A percentile compares a stretch with the other conserved stretches of the same genome.
Conservation (phyloP, 441 rosid species). For the Erodium moschatum region DNA sequence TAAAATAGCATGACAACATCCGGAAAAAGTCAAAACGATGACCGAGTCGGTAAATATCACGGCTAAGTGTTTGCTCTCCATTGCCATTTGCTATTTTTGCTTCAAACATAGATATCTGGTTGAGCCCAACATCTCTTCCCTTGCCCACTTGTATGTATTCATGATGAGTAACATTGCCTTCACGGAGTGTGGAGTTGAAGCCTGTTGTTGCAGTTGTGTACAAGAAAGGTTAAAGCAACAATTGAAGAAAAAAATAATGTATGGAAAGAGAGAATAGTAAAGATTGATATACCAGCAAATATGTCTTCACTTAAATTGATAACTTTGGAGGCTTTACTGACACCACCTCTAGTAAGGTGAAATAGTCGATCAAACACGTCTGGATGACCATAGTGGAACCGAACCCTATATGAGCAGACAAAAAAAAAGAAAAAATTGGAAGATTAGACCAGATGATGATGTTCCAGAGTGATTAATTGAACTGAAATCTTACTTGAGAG, state of each 20-base stretch:
- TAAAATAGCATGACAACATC: conserved; percentile 97
- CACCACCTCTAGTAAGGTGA: conserved; percentile 97
- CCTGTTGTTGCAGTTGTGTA: conserved; percentile 40
- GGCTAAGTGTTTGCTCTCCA: conserved; percentile 96
- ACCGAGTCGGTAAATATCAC: conserved; percentile 94
- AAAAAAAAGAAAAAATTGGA: neutral
- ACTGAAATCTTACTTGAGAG: conserved; percentile 59
- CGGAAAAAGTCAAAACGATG: conserved; percentile 97
- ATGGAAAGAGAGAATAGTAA: conserved; percentile 11
- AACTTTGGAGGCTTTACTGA: conserved; percentile 94
- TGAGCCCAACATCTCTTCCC: conserved; percentile 98
- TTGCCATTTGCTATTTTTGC: conserved; percentile 98
- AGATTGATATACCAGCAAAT: conserved; percentile 68
- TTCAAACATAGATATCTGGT: conserved; percentile 98
- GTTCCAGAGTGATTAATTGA: neutral
- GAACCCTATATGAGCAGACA: conserved; percentile 53
- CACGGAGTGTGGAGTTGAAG: conserved; percentile 95
- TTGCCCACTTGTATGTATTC: conserved; percentile 99
- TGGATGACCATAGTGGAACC: conserved; percentile 99
- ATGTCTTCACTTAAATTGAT: conserved; percentile 98
- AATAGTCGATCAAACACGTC: conserved; percentile 97
- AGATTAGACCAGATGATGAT: neutral
- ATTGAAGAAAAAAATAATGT: neutral
- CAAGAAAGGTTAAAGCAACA: conserved; percentile 15
- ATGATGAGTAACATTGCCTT: conserved; percentile 98